A percentile compares a stretch with the other conserved stretches of the same genome.
phyloP scores from a whole-genome alignment of 163 green algal species.

The Smithsoniella earleae region DNA sequence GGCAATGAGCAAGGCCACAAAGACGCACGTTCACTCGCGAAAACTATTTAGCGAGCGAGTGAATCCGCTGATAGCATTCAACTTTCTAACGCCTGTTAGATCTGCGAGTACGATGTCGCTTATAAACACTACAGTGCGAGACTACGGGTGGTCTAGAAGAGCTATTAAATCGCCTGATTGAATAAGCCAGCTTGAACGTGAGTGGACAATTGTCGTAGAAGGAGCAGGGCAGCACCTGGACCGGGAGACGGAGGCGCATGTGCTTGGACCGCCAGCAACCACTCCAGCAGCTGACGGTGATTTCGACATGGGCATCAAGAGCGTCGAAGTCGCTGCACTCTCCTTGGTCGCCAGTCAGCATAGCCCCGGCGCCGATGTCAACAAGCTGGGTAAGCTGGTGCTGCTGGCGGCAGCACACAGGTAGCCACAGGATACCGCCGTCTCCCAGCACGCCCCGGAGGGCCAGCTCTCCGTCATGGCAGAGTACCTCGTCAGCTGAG shows the following conservation, averaged over 20 bases:
- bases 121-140: too few species aligned
- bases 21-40: too few species aligned
- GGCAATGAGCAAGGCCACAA: too few species aligned
- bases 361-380: conserved; percentile 25
- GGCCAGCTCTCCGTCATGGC: conserved; percentile 1
- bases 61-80: too few species aligned
- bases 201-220: too few species aligned
- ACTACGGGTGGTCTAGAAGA: too few species aligned
- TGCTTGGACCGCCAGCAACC: conserved; percentile 31
- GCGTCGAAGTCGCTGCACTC: background rate
- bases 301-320: conserved; percentile 1
- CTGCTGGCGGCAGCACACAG: conserved; percentile 28
- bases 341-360: conserved; percentile 15
- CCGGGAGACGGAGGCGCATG: conserved; percentile 8
- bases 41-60: too few species aligned
- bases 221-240: conserved; percentile 13
- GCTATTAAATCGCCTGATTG: too few species aligned
- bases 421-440: conserved; percentile 26
- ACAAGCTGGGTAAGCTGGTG: conserved; percentile 18
- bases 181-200: too few species aligned
- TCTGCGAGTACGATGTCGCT: too few species aligned
- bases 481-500: background rate
- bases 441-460: background rate
- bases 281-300: conserved; percentile 16
- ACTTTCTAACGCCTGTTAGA: too few species aligned